These are phyloP conservation scores for Thuidium tamariscinum DNA, from an alignment of 225 moss, liverwort and hornwort genomes.

Conservation along the genomic window DNA sequence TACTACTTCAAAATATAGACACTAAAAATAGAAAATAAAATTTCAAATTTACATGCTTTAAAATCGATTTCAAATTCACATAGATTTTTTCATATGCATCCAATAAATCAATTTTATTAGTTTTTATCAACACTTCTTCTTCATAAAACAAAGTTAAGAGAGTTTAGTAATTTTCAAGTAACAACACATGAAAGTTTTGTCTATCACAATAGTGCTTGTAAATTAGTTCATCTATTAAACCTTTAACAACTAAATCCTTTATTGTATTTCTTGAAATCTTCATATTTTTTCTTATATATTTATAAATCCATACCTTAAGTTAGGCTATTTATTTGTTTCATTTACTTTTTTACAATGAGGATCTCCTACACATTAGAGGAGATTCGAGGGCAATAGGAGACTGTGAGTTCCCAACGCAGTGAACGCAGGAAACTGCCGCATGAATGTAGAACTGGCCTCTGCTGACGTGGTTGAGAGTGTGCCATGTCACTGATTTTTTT, in stretches of 20 bases:
- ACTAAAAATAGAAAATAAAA: not conserved
- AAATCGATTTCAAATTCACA: not conserved
- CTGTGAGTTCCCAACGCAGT: too few species aligned
- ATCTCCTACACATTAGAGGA: too few species aligned
- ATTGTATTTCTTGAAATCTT: too few species aligned
- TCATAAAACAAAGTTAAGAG: too few species aligned
- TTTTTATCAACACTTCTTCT: fast-evolving
- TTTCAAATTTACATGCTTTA: not conserved
- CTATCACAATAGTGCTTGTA: fast-evolving
- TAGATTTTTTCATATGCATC: fast-evolving
- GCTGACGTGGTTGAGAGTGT: too few species aligned
- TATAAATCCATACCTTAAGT: not conserved
- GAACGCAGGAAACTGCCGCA: too few species aligned
- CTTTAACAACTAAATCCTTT: fast-evolving
- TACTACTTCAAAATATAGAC: not conserved
- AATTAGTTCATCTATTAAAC: fast-evolving
- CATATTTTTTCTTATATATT: not conserved
- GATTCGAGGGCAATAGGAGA: too few species aligned
- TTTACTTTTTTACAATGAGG: too few species aligned
- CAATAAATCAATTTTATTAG: fast-evolving
- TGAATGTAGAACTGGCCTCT: too few species aligned
- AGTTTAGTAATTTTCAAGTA: not conserved
- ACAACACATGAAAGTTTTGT: not conserved
- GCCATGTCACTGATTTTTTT: too few species aligned
- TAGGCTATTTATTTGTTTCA: too few species aligned